phyloP scores from a whole-genome alignment of 2,329 filamentous ascomycete species.

The Fusarium praegraminearum region DNA sequence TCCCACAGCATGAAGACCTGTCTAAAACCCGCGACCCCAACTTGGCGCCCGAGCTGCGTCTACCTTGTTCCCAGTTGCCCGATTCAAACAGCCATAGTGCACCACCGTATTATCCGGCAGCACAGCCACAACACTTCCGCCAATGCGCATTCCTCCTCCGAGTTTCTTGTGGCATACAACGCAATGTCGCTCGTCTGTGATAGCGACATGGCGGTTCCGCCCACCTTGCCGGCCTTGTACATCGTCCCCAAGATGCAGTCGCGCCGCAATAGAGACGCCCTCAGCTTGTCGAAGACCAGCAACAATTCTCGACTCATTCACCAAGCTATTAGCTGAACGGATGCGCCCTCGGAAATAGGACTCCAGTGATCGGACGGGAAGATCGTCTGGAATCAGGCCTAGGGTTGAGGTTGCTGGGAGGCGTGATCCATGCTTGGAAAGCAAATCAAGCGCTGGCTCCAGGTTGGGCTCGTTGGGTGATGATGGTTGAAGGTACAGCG shows the following conservation, averaged over 20 bases:
- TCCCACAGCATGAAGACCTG: conserved; percentile 26
- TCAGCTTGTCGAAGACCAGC: conserved; percentile 82
- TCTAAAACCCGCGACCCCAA: conserved; percentile 55
- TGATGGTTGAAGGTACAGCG: conserved; percentile 87
- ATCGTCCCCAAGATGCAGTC: conserved; percentile 78
- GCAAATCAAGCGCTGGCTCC: conserved; percentile 82
- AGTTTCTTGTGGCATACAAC: conserved; percentile 93
- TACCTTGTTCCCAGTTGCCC: conserved; percentile 56
- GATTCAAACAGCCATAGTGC: conserved; percentile 81
- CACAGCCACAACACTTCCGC: conserved; percentile 90
- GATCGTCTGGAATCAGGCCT: conserved; percentile 82
- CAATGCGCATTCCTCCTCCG: conserved; percentile 85
- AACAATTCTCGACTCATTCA: conserved; percentile 84
- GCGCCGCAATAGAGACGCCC: conserved; percentile 80
- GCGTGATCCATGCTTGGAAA: conserved; percentile 93
- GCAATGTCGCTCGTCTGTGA: conserved; percentile 90
- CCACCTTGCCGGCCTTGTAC: conserved; percentile 64
- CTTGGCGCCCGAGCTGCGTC: conserved; percentile 50
- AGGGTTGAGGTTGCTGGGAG: conserved; percentile 89
- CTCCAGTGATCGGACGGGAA: conserved; percentile 83
- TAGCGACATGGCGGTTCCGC: conserved; percentile 75
- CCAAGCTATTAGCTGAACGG: conserved; percentile 82
- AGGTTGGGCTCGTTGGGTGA: conserved; percentile 78
- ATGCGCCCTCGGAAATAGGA: conserved; percentile 94
- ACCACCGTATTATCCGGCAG: conserved; percentile 85